phyloP scores from a whole-genome alignment of 2,329 filamentous ascomycete genomes.

The Akanthomyces lecanii region DNA sequence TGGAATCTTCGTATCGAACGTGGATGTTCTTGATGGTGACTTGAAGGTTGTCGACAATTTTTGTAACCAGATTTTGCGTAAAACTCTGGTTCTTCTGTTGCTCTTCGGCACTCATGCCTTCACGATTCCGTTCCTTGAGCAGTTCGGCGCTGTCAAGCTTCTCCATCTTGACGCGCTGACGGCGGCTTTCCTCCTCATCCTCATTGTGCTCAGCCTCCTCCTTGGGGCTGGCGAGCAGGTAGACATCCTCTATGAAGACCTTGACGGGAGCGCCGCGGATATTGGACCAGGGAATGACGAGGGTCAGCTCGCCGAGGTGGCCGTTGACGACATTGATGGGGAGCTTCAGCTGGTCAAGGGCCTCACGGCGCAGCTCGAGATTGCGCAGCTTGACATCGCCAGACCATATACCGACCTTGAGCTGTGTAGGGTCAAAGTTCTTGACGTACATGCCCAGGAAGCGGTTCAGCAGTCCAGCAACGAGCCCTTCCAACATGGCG shows the following conservation, averaged over 20 bases:
- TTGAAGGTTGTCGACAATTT: slow-evolving; percentile 97
- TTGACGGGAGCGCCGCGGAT: slow-evolving; percentile 90
- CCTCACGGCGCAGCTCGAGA: slow-evolving; percentile 88
- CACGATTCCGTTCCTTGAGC: slow-evolving; percentile 85
- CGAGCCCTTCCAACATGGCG: slow-evolving; percentile 93
- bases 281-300: slow-evolving; percentile 97
- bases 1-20: slow-evolving; percentile 94
- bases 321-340: slow-evolving; percentile 96
- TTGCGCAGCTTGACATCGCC: slow-evolving; percentile 94
- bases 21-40: slow-evolving; percentile 98
- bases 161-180: slow-evolving; percentile 95
- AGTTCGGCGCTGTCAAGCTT: slow-evolving; percentile 95
- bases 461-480: slow-evolving; percentile 95
- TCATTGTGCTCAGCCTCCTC: slow-evolving; percentile 92
- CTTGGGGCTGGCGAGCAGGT: slow-evolving; percentile 88
- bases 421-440: slow-evolving; percentile 96
- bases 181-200: slow-evolving; percentile 82
- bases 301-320: slow-evolving; percentile 84
- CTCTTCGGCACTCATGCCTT: slow-evolving; percentile 90
- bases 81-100: slow-evolving; percentile 98
- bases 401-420: slow-evolving; percentile 98
- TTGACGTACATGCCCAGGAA: slow-evolving; percentile 99
- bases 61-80: slow-evolving; percentile 87
- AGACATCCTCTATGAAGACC: slow-evolving; percentile 95
- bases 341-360: slow-evolving; percentile 92